phyloP scores from a whole-genome alignment of 345 rosid species.

The Arabidopsis suecica region DNA sequence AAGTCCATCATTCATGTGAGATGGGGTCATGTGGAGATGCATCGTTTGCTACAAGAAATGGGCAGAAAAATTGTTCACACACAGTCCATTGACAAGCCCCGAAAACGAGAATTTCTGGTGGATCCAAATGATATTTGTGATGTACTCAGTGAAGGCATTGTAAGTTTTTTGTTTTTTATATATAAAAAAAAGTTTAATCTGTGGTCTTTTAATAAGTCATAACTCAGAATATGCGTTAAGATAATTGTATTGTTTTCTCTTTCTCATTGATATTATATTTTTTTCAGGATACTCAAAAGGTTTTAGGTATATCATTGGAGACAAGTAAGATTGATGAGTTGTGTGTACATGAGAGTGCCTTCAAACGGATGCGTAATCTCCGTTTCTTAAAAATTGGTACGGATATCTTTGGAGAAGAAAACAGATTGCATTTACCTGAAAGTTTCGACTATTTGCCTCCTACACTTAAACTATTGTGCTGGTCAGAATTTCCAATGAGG shows the following conservation, averaged over 20 bases:
- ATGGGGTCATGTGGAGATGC: not conserved
- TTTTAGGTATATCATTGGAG: conserved; percentile 31
- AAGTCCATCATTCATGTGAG: conserved; percentile 29
- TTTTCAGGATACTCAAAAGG: conserved; percentile 31
- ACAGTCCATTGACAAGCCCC: conserved; percentile 26
- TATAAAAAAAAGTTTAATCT: too few relatives aligned
- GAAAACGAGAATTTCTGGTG: conserved; percentile 35
- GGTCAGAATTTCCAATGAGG: conserved; percentile 5
- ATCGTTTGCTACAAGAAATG: conserved; percentile 39
- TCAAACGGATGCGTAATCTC: conserved; percentile 33
- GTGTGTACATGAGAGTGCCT: not conserved
- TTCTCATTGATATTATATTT: not conserved
- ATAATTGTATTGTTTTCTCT: too few relatives aligned
- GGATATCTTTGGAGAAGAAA: not conserved
- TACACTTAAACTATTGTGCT: conserved; percentile 13
- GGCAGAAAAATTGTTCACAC: conserved; percentile 30
- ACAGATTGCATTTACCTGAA: not conserved
- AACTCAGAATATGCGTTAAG: too few relatives aligned
- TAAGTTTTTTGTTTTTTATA: not conserved
- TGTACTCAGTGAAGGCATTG: conserved; percentile 29
- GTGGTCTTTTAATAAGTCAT: too few relatives aligned
- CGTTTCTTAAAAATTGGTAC: conserved; percentile 6
- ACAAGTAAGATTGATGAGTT: not conserved
- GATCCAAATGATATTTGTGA: conserved; percentile 23
- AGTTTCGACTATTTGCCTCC: conserved; percentile 14